A percentile compares a stretch with the other conserved stretches of the same genome.
Conservation (phyloP, 1,284 basidiomycete species). For the Ceratobasidium theobromae region DNA sequence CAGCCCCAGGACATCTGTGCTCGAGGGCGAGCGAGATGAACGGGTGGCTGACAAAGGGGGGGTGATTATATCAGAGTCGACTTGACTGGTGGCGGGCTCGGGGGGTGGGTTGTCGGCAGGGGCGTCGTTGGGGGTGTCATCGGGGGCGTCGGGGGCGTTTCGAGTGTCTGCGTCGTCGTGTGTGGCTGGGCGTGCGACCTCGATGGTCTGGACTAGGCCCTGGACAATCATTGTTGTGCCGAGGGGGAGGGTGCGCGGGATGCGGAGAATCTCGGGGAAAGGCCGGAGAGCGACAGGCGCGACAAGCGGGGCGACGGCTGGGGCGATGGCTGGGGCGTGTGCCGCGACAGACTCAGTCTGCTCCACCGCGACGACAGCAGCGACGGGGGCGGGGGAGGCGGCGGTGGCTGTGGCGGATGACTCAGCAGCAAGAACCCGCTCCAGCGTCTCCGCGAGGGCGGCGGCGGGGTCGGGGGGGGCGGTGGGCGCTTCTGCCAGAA, state of each 20-base stretch:
- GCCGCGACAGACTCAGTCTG: not conserved
- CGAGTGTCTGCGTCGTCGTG: not conserved
- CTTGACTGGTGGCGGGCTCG: constrained; percentile 33
- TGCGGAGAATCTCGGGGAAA: not conserved
- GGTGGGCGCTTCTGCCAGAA: not conserved
- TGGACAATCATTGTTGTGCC: constrained; percentile 38
- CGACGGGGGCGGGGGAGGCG: constrained; percentile 43
- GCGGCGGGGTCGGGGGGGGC: not conserved
- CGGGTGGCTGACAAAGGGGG: not conserved
- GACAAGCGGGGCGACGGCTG: not conserved
- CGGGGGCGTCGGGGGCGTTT: constrained; percentile 23
- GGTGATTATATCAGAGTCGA: too few species aligned
- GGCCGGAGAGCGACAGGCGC: not conserved
- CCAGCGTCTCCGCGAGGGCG: not conserved
- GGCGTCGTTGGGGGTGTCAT: constrained; percentile 18
- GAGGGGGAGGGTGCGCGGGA: constrained; percentile 32
- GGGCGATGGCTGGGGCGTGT: not conserved
- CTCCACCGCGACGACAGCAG: constrained; percentile 38
- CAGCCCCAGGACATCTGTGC: constrained; percentile 77
- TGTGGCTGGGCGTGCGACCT: constrained; percentile 40
- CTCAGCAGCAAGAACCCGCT: not conserved
- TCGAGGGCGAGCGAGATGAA: constrained; percentile 39
- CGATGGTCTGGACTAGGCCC: constrained; percentile 39
- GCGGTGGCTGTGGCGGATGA: constrained; percentile 56
- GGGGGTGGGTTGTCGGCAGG: constrained; percentile 32